Conservation (phyloP, 192 early-diverging fungal species). For the Podila minutissima region DNA sequence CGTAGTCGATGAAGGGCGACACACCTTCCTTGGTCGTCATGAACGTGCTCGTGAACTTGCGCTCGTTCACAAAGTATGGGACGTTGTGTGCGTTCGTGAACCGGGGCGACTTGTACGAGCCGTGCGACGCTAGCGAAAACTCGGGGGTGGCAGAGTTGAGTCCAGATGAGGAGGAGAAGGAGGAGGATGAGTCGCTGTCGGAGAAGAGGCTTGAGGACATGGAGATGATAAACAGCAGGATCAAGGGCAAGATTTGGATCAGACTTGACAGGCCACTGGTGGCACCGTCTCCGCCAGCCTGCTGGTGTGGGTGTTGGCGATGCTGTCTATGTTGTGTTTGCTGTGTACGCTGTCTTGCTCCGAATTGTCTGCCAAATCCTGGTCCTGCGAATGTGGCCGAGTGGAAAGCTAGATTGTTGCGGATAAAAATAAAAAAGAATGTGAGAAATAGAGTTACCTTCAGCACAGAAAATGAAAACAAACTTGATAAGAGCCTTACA, state of each 20-base stretch:
- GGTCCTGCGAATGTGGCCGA: conserved; percentile 61
- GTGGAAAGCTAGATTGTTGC: conserved; percentile 45
- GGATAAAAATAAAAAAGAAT: conserved; percentile 1
- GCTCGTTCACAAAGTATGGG: conserved; percentile 82
- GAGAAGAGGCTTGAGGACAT: conserved; percentile 73
- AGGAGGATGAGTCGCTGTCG: conserved; percentile 21
- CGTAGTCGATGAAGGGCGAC: conserved; percentile 4
- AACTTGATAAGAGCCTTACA: conserved; percentile 53
- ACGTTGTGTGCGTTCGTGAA: conserved; percentile 70
- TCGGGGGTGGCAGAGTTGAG: conserved; percentile 55
- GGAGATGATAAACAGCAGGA: conserved; percentile 80
- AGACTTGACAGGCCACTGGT: conserved; percentile 56
- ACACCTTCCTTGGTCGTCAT: conserved; percentile 57
- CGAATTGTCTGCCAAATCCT: conserved; percentile 61
- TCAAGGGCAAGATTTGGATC: conserved; percentile 81
- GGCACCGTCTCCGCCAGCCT: conserved; percentile 17
- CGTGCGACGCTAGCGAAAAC: conserved; percentile 71
- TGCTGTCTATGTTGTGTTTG: conserved; percentile 45
- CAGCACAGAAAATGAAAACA: conserved; percentile 20
- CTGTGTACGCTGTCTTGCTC: conserved; percentile 53
- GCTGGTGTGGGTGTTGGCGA: conserved; percentile 29
- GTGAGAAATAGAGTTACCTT: conserved; percentile 1
- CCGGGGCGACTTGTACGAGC: conserved; percentile 60
- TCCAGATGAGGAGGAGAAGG: conserved; percentile 7
- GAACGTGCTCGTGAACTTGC: conserved; percentile 34